phyloP scores from a whole-genome alignment of 2,329 filamentous ascomycete genomes.

The Ophiostoma quercus region DNA sequence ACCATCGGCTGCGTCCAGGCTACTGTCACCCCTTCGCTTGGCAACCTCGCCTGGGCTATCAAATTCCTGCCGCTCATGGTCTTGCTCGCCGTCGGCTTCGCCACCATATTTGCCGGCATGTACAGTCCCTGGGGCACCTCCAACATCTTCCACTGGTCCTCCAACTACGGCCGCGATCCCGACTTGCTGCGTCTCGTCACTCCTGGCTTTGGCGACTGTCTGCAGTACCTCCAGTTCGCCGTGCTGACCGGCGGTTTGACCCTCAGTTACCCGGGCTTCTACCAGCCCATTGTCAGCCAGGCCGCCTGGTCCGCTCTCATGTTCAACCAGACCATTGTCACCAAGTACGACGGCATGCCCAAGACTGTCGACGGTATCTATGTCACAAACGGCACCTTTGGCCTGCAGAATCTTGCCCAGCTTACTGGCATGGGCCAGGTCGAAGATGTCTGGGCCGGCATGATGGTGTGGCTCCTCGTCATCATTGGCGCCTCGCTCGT shows the following conservation, averaged over 20 bases:
- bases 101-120: slow-evolving; percentile 77
- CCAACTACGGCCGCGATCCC: slow-evolving; percentile 91
- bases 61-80: slow-evolving; percentile 73
- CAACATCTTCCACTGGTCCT: slow-evolving; percentile 93
- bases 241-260: slow-evolving; percentile 81
- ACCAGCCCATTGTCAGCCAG: slow-evolving; percentile 84
- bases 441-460: slow-evolving; percentile 85
- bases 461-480: slow-evolving; percentile 83
- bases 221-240: slow-evolving; percentile 94
- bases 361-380: slow-evolving; percentile 83
- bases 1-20: slow-evolving; percentile 74
- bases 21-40: slow-evolving; percentile 79
- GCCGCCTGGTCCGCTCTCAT: slow-evolving; percentile 83
- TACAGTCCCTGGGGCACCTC: slow-evolving; percentile 91
- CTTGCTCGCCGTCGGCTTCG: slow-evolving; percentile 71
- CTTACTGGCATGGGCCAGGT: slow-evolving; percentile 71
- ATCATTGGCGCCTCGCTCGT: slow-evolving; percentile 64
- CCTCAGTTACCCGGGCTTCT: slow-evolving; percentile 87
- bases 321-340: slow-evolving; percentile 88
- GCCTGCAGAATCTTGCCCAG: slow-evolving; percentile 72
- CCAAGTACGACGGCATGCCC: slow-evolving; percentile 57
- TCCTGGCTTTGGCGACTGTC: slow-evolving; percentile 90
- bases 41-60: slow-evolving; percentile 61
- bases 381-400: slow-evolving; percentile 68
- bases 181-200: slow-evolving; percentile 89